Evolutionary conservation across 2,329 filamentous ascomycete species (phyloP).

Genomic region (Colletotrichum chlorophyti): DNA sequence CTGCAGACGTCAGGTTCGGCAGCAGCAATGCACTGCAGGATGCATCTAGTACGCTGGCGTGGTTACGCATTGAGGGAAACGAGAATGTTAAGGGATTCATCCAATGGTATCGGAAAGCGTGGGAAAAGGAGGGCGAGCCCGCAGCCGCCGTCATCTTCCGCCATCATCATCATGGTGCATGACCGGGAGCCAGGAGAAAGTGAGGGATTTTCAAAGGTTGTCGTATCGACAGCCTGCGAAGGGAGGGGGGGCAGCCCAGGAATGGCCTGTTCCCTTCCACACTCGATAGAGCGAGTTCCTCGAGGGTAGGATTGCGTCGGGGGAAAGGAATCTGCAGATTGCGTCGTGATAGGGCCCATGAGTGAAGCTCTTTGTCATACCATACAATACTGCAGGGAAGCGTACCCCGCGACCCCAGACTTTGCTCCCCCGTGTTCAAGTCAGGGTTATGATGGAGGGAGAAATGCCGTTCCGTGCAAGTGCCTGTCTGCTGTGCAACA

Average conservation of each 20-base stretch:
- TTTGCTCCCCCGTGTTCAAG: background rate
- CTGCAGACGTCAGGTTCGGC: too few species aligned
- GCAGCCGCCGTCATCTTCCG: slow-evolving; percentile 7
- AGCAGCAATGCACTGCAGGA: too few species aligned
- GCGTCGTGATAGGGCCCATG: background rate
- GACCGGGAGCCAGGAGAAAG: background rate
- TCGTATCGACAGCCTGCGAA: too few species aligned
- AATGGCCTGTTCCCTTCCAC: slow-evolving; percentile 7
- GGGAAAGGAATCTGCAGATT: slow-evolving; percentile 14
- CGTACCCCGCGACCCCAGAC: too few species aligned
- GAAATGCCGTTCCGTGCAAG: background rate
- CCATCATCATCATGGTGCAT: slow-evolving; percentile 12
- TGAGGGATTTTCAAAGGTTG: slow-evolving; percentile 29
- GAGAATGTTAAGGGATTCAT: too few species aligned
- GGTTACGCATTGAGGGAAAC: too few species aligned
- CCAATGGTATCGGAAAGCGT: background rate
- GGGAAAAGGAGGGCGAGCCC: background rate
- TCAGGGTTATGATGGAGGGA: background rate
- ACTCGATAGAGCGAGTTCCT: slow-evolving; percentile 1
- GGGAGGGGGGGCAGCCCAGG: too few species aligned
- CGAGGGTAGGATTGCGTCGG: slow-evolving; percentile 16
- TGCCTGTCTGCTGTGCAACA: slow-evolving; percentile 1
- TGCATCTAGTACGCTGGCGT: slow-evolving; percentile 2
- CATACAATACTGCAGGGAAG: too few species aligned
- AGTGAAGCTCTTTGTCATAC: too few species aligned